A percentile compares a stretch with the other conserved stretches of the same genome.
phyloP scores from a whole-genome alignment of 2,329 filamentous ascomycete species.

The Penicillium sp. region DNA sequence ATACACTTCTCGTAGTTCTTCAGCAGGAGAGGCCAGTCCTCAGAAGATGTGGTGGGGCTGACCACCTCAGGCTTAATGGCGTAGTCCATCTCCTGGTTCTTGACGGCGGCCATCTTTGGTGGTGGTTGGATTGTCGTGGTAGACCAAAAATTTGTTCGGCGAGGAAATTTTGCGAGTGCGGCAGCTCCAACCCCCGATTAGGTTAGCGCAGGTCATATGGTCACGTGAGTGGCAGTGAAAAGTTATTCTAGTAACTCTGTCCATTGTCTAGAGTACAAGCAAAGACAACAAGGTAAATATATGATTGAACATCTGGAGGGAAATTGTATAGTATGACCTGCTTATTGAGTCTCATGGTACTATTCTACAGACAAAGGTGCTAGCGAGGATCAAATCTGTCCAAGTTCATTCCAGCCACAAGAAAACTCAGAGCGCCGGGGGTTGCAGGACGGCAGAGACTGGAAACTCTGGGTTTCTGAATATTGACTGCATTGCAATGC shows the following conservation, averaged over 20 bases:
- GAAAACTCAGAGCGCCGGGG: too few species aligned
- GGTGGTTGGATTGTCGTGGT: constrained; percentile 21
- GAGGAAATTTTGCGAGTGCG: constrained; percentile 30
- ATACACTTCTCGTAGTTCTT: constrained; percentile 93
- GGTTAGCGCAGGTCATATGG: constrained; percentile 18
- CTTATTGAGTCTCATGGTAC: too few species aligned
- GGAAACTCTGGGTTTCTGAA: neutral
- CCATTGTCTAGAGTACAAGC: too few species aligned
- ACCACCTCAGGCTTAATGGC: constrained; percentile 88
- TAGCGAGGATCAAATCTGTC: too few species aligned
- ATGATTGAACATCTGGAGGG: too few species aligned
- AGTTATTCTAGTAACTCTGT: too few species aligned
- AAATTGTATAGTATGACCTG: too few species aligned
- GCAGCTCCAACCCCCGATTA: constrained; percentile 21
- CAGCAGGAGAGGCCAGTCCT: constrained; percentile 86
- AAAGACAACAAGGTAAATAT: too few species aligned
- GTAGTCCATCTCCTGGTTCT: constrained; percentile 66
- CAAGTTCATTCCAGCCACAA: too few species aligned
- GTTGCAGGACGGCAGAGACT: too few species aligned
- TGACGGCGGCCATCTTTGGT: constrained; percentile 47
- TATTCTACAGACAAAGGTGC: too few species aligned
- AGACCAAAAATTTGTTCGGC: constrained; percentile 23
- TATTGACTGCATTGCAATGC: neutral
- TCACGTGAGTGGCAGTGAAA: constrained; percentile 17
- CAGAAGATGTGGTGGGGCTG: constrained; percentile 76